Conservation (phyloP, 768 basidiomycete genomes). For the Coprinopsis strossmayeri region DNA sequence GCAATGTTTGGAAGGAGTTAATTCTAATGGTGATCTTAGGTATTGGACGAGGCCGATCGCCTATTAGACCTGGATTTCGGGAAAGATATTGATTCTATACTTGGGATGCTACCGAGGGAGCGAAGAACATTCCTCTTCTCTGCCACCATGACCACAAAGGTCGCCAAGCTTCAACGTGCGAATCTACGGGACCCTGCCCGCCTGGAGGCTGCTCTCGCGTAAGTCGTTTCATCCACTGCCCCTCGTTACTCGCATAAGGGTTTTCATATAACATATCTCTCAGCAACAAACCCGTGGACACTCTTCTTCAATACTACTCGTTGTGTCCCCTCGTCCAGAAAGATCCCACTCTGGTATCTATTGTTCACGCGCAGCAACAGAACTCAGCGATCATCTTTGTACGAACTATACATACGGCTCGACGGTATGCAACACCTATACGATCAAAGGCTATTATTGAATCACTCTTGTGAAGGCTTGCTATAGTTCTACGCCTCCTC, state of each 20-base stretch:
- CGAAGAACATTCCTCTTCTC: slow-evolving; percentile 95
- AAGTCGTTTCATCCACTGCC: slow-evolving; percentile 20
- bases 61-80: slow-evolving; percentile 96
- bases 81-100: slow-evolving; percentile 89
- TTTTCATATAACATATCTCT: slow-evolving; percentile 7
- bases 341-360: slow-evolving; percentile 84
- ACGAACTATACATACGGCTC: slow-evolving; percentile 89
- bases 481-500: slow-evolving; percentile 83
- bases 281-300: slow-evolving; percentile 96
- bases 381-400: slow-evolving; percentile 97
- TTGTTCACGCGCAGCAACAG: slow-evolving; percentile 82
- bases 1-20: too few relatives aligned
- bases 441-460: background rate
- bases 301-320: slow-evolving; percentile 92
- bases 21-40: slow-evolving; percentile 53
- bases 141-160: slow-evolving; percentile 98
- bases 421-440: slow-evolving; percentile 41
- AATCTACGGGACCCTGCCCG: slow-evolving; percentile 87
- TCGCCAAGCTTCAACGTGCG: slow-evolving; percentile 91
- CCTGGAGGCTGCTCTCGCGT: slow-evolving; percentile 93
- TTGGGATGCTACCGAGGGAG: slow-evolving; percentile 91
- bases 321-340: slow-evolving; percentile 89
- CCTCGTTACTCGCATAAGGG: background rate
- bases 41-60: slow-evolving; percentile 96
- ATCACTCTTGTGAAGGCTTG: slow-evolving; percentile 67